Evolutionary conservation across 352 stramenopile genomes (phyloP).

Genomic region (Globisporangium heterothallicum): DNA sequence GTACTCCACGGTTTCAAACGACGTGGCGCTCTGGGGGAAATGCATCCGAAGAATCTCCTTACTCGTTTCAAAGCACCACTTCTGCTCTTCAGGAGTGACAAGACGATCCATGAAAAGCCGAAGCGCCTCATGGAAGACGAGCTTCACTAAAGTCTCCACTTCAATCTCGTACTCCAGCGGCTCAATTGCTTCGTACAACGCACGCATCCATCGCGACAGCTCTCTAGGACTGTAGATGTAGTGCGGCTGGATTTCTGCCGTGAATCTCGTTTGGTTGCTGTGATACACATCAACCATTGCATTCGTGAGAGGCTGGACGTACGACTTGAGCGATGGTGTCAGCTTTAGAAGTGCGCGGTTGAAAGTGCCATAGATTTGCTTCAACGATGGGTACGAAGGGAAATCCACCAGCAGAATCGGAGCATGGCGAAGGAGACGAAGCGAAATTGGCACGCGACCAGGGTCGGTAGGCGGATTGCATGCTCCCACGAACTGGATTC

Average conservation of each 20-base stretch:
- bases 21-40: slow-evolving; percentile 77
- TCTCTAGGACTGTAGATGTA: slow-evolving; percentile 99
- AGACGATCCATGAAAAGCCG: slow-evolving; percentile 99
- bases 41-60: slow-evolving; percentile 79
- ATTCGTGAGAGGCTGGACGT: slow-evolving; percentile 95
- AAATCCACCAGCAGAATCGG: slow-evolving; percentile 99
- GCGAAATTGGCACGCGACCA: slow-evolving; percentile 95
- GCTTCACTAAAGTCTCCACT: slow-evolving; percentile 94
- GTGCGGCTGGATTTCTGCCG: slow-evolving; percentile 91
- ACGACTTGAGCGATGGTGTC: slow-evolving; percentile 95
- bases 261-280: slow-evolving; percentile 95
- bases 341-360: slow-evolving; percentile 98
- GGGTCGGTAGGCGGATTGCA: slow-evolving; percentile 99
- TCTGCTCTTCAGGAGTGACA: slow-evolving; percentile 94
- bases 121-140: slow-evolving; percentile 98
- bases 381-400: slow-evolving; percentile 92
- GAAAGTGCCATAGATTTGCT: slow-evolving; percentile 99
- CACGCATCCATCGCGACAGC: slow-evolving; percentile 98
- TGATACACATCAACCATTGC: slow-evolving; percentile 99
- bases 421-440: slow-evolving; percentile 97
- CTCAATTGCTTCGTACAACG: slow-evolving; percentile 97
- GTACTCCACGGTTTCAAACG: slow-evolving; percentile 66
- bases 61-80: slow-evolving; percentile 93
- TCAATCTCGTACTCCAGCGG: slow-evolving; percentile 93
- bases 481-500: slow-evolving; percentile 96